Conservation (phyloP, 2,329 filamentous ascomycete species). For the Cadophora sp. region DNA sequence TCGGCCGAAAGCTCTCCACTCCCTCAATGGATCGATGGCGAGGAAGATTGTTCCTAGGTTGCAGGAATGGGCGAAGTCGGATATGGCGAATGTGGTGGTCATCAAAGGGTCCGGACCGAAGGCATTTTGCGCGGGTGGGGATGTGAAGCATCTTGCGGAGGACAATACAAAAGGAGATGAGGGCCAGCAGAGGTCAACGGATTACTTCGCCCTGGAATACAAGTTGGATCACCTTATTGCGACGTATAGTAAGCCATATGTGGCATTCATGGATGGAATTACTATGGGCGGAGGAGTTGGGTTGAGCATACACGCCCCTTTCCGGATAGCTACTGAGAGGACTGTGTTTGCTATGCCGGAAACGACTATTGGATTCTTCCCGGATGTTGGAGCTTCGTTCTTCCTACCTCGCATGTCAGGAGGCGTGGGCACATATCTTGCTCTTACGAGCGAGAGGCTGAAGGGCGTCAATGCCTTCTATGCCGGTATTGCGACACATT, state of each 20-base stretch:
- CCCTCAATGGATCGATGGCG: slow-evolving; percentile 92
- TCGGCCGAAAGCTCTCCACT: slow-evolving; percentile 89
- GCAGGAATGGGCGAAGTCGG: slow-evolving; percentile 93
- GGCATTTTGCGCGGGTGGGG: slow-evolving; percentile 92
- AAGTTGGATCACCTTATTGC: slow-evolving; percentile 94
- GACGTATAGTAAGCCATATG: slow-evolving; percentile 90
- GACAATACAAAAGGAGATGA: slow-evolving; percentile 72
- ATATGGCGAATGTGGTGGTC: slow-evolving; percentile 90
- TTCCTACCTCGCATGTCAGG: slow-evolving; percentile 93
- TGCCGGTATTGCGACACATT: slow-evolving; percentile 92
- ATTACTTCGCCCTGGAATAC: slow-evolving; percentile 96
- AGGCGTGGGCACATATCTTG: slow-evolving; percentile 87
- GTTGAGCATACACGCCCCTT: slow-evolving; percentile 91
- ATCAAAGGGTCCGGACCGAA: slow-evolving; percentile 87
- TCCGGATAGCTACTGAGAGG: slow-evolving; percentile 94
- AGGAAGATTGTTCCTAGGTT: slow-evolving; percentile 91
- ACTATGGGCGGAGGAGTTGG: slow-evolving; percentile 99
- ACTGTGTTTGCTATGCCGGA: slow-evolving; percentile 99
- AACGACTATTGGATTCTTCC: slow-evolving; percentile 98
- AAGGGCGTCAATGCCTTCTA: slow-evolving; percentile 88
- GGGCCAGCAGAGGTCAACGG: slow-evolving; percentile 76
- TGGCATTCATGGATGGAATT: slow-evolving; percentile 96
- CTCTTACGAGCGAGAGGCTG: slow-evolving; percentile 85
- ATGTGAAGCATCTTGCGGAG: slow-evolving; percentile 80
- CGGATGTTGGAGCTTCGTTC: slow-evolving; percentile 95